Base-by-base conservation (phyloP, 768 basidiomycete genomes). In the Tylopilus cervinicoccineus region DNA sequence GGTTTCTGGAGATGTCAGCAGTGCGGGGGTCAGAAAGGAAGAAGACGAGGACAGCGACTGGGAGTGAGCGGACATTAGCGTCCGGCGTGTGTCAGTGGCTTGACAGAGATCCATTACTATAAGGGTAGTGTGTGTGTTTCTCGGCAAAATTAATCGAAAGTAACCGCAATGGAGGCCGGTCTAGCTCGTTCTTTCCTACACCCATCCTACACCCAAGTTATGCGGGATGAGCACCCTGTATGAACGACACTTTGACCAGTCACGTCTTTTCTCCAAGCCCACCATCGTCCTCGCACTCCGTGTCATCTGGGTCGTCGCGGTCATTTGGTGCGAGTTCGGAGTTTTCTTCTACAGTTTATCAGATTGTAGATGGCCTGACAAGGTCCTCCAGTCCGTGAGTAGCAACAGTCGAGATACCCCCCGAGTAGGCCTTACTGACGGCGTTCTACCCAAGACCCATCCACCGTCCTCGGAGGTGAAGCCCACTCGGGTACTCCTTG, bases 321-420 rank as follows among this genome's bases (percentile, higher is more conserved):
- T 88, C 40, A 68, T 86, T 20, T 84, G 82, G 79, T 84, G 77
- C 44, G 88, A 90, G 55, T 57, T 79, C 26, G 80, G 80, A 10
- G 62, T 70, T 16, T 86, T 80, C 62, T 77, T 76, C 53, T 80
- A 76, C 74, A 77, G 72, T 55, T 55, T 83, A n/a, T 74, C 74
- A 11, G 66, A 68, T 17, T 86, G 84, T 65, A 70, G 64, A 50
- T 86, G 84, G 84, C 84, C 83, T 1, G 69, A 72, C 50, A 51
- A 65, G n/a, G 53, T 48, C 27, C 43, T 64, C 45, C 63, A 34
- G 13, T 39, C 61, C 23, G 70, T 67, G 42, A 52, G 58, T 69
- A 54, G 29, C 13, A n/a, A 19, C 7, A 37, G 9, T 32, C 17
- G 14, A 31, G 19, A 33, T 33, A 2, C 11, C n/a, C 16, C 41